Base-by-base conservation (phyloP, 371 early-diverging fungal genomes). In the Mortierella sp. region DNA sequence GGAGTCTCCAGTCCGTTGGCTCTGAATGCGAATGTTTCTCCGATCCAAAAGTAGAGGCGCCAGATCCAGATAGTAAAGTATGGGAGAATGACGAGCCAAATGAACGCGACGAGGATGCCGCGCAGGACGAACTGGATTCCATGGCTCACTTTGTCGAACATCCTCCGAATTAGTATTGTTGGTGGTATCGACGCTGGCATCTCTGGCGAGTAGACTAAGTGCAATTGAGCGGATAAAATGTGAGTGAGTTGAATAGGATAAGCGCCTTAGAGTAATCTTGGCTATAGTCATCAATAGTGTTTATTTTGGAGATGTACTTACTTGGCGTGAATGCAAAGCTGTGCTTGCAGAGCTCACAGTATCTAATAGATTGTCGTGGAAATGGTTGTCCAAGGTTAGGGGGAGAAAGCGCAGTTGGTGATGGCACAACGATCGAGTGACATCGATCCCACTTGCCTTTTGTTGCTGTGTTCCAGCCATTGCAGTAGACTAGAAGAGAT, bases 261-360 rank as follows among this genome's bases (percentile, higher is more conserved):
- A 51, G 4, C 18, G 51, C 51, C 6, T 5, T 51, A 6, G 51
- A 21, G 6, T 21, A 51, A 51, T 6, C 38, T 35, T 68, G 41
- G 10, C 35, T 11, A 63, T 18, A 35, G 21, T 18, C 63, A 35
- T 6, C n/a, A 41, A 18, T 6, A 35, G 16, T 1, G 35, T 16
- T 2, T 35, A 14, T 12, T 29, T 12, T 14, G 11, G 49, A 12
- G 8, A 54, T 41, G 54, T 5, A 76, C 91, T 79, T 91, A 96
- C 97, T 92, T 60, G 97, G 96, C 32, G 96, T 95, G 80, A 98
- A 98, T 16, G 92, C 83, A 87, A 95, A 98, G 56, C 89, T 91
- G 87, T 97, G 91, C 56, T 95, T 94, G 89, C 99, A 98, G 18
- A 98, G 92, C 83, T 98, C 98, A 88, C 98, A 98, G 82, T 94